phyloP scores from a whole-genome alignment of 1,284 basidiomycete genomes.

The Microbotryum violaceum region DNA sequence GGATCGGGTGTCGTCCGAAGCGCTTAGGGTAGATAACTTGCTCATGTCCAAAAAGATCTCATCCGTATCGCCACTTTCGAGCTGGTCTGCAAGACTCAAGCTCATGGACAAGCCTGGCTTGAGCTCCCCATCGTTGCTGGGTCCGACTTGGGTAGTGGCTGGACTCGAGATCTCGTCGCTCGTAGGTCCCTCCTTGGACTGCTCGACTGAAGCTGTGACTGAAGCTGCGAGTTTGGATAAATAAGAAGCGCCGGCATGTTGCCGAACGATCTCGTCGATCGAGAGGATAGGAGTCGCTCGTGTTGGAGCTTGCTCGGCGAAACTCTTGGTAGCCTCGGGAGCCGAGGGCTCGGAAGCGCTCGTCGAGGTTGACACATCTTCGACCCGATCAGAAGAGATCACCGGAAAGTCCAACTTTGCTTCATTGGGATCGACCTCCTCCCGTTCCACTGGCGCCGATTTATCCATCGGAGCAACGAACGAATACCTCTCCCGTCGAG shows the following conservation, averaged over 20 bases:
- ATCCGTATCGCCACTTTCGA: too few relatives aligned
- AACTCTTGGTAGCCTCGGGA: too few relatives aligned
- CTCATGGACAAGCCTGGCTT: neutral
- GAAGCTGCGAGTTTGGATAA: constrained; percentile 19
- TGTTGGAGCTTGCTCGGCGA: too few relatives aligned
- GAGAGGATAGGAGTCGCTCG: constrained; percentile 30
- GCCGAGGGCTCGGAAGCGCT: too few relatives aligned
- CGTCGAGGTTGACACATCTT: too few relatives aligned
- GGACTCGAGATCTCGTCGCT: neutral
- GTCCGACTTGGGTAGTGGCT: neutral
- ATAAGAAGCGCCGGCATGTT: constrained; percentile 38
- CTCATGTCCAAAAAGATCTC: neutral
- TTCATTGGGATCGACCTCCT: too few relatives aligned
- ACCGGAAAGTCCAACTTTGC: too few relatives aligned
- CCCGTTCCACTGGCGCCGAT: too few relatives aligned
- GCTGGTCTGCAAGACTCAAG: neutral
- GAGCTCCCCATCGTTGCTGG: neutral
- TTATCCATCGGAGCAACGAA: too few relatives aligned
- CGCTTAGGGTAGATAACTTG: neutral
- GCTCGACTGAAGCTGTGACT: constrained; percentile 13
- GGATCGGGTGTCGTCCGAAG: constrained; percentile 1
- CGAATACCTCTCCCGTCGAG: too few relatives aligned
- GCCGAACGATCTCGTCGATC: constrained; percentile 45
- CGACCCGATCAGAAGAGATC: too few relatives aligned
- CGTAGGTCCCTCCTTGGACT: constrained; percentile 24